Base-by-base conservation (phyloP, 305 asterid species). In the Fraxinus angustifolia region DNA sequence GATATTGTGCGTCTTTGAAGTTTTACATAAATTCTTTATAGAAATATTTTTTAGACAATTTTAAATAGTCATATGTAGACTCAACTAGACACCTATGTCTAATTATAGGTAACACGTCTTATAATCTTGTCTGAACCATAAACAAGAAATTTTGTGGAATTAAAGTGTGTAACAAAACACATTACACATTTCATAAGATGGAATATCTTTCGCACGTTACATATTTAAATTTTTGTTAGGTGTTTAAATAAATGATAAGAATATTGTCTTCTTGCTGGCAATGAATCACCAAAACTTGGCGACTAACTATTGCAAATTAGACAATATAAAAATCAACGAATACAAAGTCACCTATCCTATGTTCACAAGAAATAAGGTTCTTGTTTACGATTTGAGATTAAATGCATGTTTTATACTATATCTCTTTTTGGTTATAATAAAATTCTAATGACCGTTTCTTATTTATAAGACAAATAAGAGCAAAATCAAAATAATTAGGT, bases 331-430 rank as follows among this genome's bases (percentile, higher is more conserved):
- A 85, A 81, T 67, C 79, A 84, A 17, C 67, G 83, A 35, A 45
- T 79, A 80, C 83, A 81, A 82, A 81, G 89, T 84, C 88, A 86
- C 78, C 83, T 74, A 34, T 76, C 36, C 67, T 56, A 17, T 0
- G 1, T 56, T 56, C 26, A 56, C 67, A 56, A 56, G 28, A 56
- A 56, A 56, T 6, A 17, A 17, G 67, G 28, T 56, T 56, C 28
- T 6, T 56, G 28, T 56, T 56, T 30, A 31, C 36, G 3, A 68
- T 68, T 68, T 60, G 31, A 8, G 31, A 21, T 60, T 21, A 21
- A 60, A 60, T 21, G 31, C 16, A 8, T 21, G 1, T 21, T 60
- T 56, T 2, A 1, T 56, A 17, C 5, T 38, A 8, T 53, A 0
- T n/a, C 6, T 48, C 1, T 48, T 14, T 42, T 12, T 12, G n/a